Percentiles rank a stretch among this genome's conserved stretches.
phyloP scores from a whole-genome alignment of 306 rosid genomes.

The Lagenaria siceraria region DNA sequence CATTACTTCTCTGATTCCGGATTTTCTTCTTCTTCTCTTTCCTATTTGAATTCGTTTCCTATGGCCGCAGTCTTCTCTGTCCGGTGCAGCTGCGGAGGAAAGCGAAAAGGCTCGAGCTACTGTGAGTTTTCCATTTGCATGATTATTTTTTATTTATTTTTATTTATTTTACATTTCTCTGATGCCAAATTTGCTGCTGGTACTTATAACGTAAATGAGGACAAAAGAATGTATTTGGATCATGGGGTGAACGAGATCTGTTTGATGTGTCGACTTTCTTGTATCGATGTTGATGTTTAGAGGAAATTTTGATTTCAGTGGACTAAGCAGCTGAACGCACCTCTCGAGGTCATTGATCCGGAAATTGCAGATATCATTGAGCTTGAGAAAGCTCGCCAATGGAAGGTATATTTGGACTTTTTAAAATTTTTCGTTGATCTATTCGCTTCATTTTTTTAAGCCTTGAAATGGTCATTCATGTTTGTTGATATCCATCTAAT shows the following conservation, averaged over 20 bases:
- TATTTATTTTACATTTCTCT: not conserved
- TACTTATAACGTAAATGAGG: not conserved
- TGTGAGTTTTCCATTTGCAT: conserved; percentile 24
- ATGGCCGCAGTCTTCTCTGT: conserved; percentile 51
- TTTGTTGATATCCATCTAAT: not conserved
- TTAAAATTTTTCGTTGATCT: not conserved
- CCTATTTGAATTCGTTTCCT: not conserved
- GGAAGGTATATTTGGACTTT: conserved; percentile 39
- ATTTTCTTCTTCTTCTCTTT: not conserved
- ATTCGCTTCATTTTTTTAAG: not conserved
- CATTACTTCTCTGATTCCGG: not conserved
- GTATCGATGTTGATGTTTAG: conserved; percentile 3
- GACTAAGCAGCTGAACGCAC: conserved; percentile 75
- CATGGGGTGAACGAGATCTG: conserved; percentile 7
- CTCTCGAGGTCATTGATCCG: conserved; percentile 66
- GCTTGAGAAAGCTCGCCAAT: conserved; percentile 87
- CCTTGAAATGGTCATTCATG: not conserved
- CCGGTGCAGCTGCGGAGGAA: conserved; percentile 27
- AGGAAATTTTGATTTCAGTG: conserved; percentile 34
- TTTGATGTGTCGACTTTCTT: not conserved
- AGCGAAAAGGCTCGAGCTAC: conserved; percentile 39
- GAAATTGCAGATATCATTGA: conserved; percentile 70
- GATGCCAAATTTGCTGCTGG: not conserved
- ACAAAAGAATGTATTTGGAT: not conserved
- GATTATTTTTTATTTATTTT: not conserved